A percentile compares a stretch with the other conserved stretches of the same genome.
Conservation (phyloP, 805 yeast genomes). For the Metschnikowia peoriensis region DNA sequence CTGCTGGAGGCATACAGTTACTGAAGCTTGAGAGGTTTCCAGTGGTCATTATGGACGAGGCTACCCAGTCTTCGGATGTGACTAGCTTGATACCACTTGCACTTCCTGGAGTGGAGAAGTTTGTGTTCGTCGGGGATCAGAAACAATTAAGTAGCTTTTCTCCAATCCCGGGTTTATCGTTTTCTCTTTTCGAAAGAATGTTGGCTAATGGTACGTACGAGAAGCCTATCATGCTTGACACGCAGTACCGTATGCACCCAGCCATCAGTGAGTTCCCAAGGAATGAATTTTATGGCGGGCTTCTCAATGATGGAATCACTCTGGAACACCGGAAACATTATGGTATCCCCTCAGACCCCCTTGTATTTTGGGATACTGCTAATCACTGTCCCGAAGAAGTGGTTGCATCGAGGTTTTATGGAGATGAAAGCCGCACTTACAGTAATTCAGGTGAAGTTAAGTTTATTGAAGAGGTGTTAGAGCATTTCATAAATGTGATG, state of each 20-base stretch:
- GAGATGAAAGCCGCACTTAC: conserved; percentile 57
- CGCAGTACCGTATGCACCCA: conserved; percentile 71
- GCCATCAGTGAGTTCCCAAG: conserved; percentile 58
- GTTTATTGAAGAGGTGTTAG: conserved; percentile 45
- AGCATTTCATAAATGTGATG: conserved; percentile 52
- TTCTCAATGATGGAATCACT: conserved; percentile 57
- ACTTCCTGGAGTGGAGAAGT: conserved; percentile 83
- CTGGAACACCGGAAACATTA: conserved; percentile 47
- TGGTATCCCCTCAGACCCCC: conserved; percentile 49
- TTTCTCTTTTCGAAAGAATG: conserved; percentile 83
- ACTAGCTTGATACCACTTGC: conserved; percentile 89
- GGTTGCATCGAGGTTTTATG: conserved; percentile 46
- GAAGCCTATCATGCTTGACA: conserved; percentile 51
- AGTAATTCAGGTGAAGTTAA: conserved; percentile 54
- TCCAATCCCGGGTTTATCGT: conserved; percentile 79
- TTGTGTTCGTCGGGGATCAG: conserved; percentile 90
- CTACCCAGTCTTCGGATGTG: conserved; percentile 85
- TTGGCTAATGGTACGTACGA: conserved; percentile 36
- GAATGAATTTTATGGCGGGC: conserved; percentile 47
- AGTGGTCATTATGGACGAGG: conserved; percentile 82
- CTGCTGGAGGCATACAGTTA: conserved; percentile 77
- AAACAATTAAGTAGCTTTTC: conserved; percentile 87
- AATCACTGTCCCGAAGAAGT: conserved; percentile 47
- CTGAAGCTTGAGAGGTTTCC: conserved; percentile 51
- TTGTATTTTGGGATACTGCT: conserved; percentile 59